Evolutionary conservation across 106 monocot species (phyloP).

Genomic region (Dendrobium officinale): DNA sequence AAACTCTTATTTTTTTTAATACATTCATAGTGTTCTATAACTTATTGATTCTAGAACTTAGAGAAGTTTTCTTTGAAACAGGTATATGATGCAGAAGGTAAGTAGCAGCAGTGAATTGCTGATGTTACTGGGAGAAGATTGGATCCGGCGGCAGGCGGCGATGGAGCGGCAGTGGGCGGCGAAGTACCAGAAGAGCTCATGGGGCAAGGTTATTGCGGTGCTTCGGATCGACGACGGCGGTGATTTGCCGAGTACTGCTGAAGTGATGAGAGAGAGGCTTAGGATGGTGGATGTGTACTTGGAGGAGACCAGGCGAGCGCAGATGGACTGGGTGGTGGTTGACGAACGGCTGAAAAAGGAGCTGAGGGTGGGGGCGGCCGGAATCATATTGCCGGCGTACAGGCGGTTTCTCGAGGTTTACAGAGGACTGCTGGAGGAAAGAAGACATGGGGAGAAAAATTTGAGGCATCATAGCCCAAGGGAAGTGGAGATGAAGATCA

Average conservation of each 20-base stretch:
- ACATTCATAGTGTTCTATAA: too few relatives aligned
- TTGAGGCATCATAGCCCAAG: slow-evolving; percentile 12
- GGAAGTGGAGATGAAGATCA: slow-evolving; percentile 14
- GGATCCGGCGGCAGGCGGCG: slow-evolving; percentile 42
- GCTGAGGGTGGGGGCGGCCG: slow-evolving; percentile 16
- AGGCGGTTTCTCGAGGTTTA: slow-evolving; percentile 11
- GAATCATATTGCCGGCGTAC: slow-evolving; percentile 21
- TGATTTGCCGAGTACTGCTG: background rate
- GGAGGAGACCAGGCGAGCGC: slow-evolving; percentile 25
- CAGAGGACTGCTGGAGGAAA: background rate
- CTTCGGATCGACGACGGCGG: slow-evolving; percentile 23
- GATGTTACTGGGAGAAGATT: slow-evolving; percentile 61
- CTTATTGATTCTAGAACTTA: too few relatives aligned
- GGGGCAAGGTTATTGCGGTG: slow-evolving; percentile 47
- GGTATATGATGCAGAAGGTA: slow-evolving; percentile 71
- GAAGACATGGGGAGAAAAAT: background rate
- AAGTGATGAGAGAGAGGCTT: slow-evolving; percentile 9
- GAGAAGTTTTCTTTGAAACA: background rate
- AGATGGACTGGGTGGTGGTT: slow-evolving; percentile 33
- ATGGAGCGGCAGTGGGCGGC: slow-evolving; percentile 40
- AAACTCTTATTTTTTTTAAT: too few relatives aligned
- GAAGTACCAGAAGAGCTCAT: slow-evolving; percentile 53
- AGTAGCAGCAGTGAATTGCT: slow-evolving; percentile 48
- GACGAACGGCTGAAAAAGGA: slow-evolving; percentile 34
- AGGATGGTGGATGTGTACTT: slow-evolving; percentile 12